Evolutionary conservation across 371 early-diverging fungal genomes (phyloP), one percentile per base, ranked within the genome.

Genomic region (Mortierella sp.): DNA sequence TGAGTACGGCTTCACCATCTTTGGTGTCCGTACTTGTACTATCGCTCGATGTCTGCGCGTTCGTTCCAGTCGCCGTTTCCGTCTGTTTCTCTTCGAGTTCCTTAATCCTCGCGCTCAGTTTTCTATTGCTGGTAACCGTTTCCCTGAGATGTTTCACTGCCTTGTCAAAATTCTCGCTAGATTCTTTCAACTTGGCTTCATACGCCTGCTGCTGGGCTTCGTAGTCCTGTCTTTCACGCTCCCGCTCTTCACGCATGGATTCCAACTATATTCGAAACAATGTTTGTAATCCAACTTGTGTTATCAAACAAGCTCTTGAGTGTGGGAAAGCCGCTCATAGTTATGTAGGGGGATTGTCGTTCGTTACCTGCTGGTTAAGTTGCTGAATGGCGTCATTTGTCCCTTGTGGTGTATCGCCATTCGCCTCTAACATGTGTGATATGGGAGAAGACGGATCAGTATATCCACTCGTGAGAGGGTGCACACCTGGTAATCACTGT

Each of bases 181-280:
- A 19, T 48, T 70, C 59, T 63, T 66, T 57, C 70, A 39, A n/a
- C n/a, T n/a, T n/a, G n/a, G n/a, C n/a, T n/a, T n/a, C n/a, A n/a
- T n/a, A n/a, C n/a, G n/a, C n/a, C n/a, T n/a, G n/a, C n/a, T n/a
- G n/a, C 23, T 67, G 62, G 8, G 66, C 58, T 23, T 76, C 78
- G 34, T 76, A 76, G 55, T 70, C 59, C 24, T 65, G 58, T 27
- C 47, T 65, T 23, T 62, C 62, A 2, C 23, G 59, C 31, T 76
- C 78, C 78, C 78, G 70, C 38, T 70, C 78, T 51, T 61, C 71
- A 24, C 66, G 66, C 49, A 58, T 51, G 1, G 61, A 62, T 26
- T 54, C 54, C 23, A 76, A 52, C 78, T 76, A 54, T 26, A 42
- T 18, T 48, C 19, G n/a, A 48, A 42, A 26, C 45, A 23, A 58